Evolutionary conservation across 306 rosid species (phyloP).

Genomic region (Boehmeria nivea): DNA sequence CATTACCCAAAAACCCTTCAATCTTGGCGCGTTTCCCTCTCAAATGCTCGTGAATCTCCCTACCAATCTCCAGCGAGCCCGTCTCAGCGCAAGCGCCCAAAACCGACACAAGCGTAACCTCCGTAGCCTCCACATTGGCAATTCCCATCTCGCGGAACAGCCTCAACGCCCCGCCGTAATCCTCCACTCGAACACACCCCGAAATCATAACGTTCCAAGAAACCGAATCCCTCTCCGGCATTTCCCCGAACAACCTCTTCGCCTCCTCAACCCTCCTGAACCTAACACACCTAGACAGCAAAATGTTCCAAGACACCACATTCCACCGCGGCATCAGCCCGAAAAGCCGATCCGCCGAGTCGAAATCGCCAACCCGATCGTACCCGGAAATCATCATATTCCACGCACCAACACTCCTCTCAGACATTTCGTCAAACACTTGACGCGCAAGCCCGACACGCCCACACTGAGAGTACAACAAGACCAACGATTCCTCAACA

Average conservation of each 20-base stretch:
- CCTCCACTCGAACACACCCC: conserved; percentile 39
- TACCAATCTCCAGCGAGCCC: conserved; percentile 45
- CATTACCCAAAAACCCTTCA: conserved; percentile 60
- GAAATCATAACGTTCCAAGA: conserved; percentile 68
- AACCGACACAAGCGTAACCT: conserved; percentile 43
- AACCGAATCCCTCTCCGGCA: conserved; percentile 50
- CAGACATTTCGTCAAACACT: conserved; percentile 51
- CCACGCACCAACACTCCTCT: conserved; percentile 49
- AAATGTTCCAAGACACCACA: conserved; percentile 62
- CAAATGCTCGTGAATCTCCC: conserved; percentile 40
- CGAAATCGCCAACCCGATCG: conserved; percentile 36
- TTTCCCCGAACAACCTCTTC: conserved; percentile 39
- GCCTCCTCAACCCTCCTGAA: conserved; percentile 43
- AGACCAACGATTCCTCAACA: conserved; percentile 49
- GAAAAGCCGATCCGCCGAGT: conserved; percentile 42
- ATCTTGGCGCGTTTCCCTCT: conserved; percentile 30
- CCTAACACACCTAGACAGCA: conserved; percentile 36
- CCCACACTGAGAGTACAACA: conserved; percentile 43
- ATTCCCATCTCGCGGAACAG: conserved; percentile 48
- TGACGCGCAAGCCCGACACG: conserved; percentile 32
- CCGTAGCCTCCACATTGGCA: conserved; percentile 37
- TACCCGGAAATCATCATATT: conserved; percentile 61
- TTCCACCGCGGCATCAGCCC: conserved; percentile 48
- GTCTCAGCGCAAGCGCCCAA: conserved; percentile 61
- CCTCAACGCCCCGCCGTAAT: conserved; percentile 38